These are phyloP conservation scores for Zygoascus tannicola DNA, from an alignment of 805 yeast species.

Conservation along the genomic window DNA sequence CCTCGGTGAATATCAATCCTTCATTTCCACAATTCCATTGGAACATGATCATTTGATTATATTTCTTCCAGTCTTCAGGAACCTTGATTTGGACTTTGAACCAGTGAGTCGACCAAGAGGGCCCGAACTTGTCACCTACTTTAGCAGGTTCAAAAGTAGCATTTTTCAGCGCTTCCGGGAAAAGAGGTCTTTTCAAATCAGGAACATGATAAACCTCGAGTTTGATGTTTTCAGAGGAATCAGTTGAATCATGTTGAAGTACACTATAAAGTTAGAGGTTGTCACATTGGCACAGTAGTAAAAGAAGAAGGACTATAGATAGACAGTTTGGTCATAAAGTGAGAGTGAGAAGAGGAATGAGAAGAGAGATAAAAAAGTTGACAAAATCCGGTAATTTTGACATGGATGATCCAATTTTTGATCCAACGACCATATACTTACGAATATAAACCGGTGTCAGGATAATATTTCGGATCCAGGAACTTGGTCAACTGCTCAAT, in stretches of 20 bases:
- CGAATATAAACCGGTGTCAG: background rate
- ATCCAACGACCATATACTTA: slow-evolving; percentile 38
- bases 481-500: slow-evolving; percentile 3
- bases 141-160: slow-evolving; percentile 33
- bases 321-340: no score
- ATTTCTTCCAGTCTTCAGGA: slow-evolving; percentile 40
- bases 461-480: background rate
- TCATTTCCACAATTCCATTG: slow-evolving; percentile 85
- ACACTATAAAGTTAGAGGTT: slow-evolving; percentile 53
- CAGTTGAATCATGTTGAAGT: slow-evolving; percentile 51
- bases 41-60: slow-evolving; percentile 46
- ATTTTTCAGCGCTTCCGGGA: slow-evolving; percentile 40
- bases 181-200: slow-evolving; percentile 51
- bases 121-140: slow-evolving; percentile 72
- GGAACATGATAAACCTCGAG: slow-evolving; percentile 66
- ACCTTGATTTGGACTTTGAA: slow-evolving; percentile 57
- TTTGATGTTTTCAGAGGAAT: slow-evolving; percentile 40
- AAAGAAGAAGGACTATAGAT: no score
- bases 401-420: slow-evolving; percentile 44
- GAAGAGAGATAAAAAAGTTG: slow-evolving; percentile 55
- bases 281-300: no score
- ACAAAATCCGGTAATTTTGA: slow-evolving; percentile 41
- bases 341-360: slow-evolving; percentile 66
- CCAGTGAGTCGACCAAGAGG: slow-evolving; percentile 96
- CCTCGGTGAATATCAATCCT: slow-evolving; percentile 62